Percentiles rank a stretch among this genome's conserved stretches.
phyloP scores from a whole-genome alignment of 306 rosid species.

The Casuarina cunninghamiana region DNA sequence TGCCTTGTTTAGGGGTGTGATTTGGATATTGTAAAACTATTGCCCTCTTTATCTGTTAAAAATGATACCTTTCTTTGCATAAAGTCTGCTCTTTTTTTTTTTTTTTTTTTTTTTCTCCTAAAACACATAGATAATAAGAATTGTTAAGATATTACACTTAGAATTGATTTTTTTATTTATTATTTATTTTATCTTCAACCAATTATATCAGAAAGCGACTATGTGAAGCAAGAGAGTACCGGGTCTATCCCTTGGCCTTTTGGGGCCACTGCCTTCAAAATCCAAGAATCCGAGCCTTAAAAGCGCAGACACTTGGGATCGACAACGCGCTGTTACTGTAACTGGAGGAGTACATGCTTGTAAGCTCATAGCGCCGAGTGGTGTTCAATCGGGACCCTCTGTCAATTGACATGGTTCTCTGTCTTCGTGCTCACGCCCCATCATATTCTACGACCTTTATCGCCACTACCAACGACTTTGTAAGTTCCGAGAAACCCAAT shows the following conservation, averaged over 20 bases:
- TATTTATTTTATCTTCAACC: no score
- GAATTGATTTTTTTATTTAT: no score
- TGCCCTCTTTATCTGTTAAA: no score
- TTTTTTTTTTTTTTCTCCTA: background rate
- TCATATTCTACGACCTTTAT: constrained; percentile 1
- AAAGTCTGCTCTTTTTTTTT: background rate
- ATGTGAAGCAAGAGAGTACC: background rate
- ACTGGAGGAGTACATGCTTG: background rate
- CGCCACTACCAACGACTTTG: background rate
- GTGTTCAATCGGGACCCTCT: background rate
- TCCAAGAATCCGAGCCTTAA: background rate
- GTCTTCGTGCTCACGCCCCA: background rate
- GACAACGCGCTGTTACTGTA: background rate
- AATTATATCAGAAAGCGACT: background rate
- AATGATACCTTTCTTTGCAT: no score
- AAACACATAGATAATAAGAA: no score
- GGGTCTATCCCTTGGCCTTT: no score
- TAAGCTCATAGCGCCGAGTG: background rate
- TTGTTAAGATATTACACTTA: no score
- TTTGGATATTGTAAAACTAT: constrained; percentile 5
- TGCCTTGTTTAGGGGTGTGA: constrained; percentile 3
- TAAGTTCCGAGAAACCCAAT: constrained; percentile 17
- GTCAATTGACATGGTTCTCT: background rate
- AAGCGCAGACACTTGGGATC: background rate
- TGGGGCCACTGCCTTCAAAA: background rate